These are phyloP conservation scores for Pleurotus platypus DNA, from an alignment of 768 basidiomycete species.

Conservation along the genomic window DNA sequence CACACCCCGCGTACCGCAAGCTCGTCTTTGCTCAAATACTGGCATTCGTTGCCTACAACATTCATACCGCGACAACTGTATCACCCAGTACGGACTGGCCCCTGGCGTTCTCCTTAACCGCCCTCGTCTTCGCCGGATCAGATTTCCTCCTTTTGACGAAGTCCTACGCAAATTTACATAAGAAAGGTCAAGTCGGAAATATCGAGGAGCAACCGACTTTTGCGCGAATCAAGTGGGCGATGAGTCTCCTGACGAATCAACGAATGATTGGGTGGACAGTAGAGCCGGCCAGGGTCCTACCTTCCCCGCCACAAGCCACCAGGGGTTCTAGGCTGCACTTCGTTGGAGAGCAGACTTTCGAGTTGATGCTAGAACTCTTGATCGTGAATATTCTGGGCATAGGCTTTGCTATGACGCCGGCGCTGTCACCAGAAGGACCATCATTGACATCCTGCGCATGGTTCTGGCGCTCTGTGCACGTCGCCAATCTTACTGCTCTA, in stretches of 20 bases:
- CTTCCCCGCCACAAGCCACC: slow-evolving; percentile 4
- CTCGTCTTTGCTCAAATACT: not conserved
- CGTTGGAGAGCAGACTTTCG: slow-evolving; percentile 10
- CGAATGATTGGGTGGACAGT: slow-evolving; percentile 17
- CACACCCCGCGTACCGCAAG: not conserved
- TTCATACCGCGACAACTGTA: slow-evolving; percentile 8
- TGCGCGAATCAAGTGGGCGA: slow-evolving; percentile 15
- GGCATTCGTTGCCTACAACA: not conserved
- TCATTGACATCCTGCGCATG: slow-evolving; percentile 7
- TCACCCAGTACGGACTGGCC: slow-evolving; percentile 15
- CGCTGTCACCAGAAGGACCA: slow-evolving; percentile 16
- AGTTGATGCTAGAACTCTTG: slow-evolving; percentile 12
- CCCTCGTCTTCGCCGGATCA: slow-evolving; percentile 15
- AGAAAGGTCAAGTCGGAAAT: slow-evolving; percentile 9
- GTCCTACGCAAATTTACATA: slow-evolving; percentile 15
- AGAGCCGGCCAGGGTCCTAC: not conserved
- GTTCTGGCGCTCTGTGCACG: slow-evolving; percentile 1
- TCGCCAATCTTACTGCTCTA: not conserved
- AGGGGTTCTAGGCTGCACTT: not conserved
- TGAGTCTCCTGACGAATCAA: slow-evolving; percentile 10
- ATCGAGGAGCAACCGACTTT: slow-evolving; percentile 10
- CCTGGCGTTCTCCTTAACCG: slow-evolving; percentile 11
- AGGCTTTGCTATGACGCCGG: slow-evolving; percentile 11
- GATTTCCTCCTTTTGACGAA: slow-evolving; percentile 15
- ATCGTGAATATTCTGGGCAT: slow-evolving; percentile 16